A percentile compares a stretch with the other conserved stretches of the same genome.
These are phyloP conservation scores for Penicillium sp. DNA, from an alignment of 2,329 filamentous ascomycete species.

Conservation along the genomic window DNA sequence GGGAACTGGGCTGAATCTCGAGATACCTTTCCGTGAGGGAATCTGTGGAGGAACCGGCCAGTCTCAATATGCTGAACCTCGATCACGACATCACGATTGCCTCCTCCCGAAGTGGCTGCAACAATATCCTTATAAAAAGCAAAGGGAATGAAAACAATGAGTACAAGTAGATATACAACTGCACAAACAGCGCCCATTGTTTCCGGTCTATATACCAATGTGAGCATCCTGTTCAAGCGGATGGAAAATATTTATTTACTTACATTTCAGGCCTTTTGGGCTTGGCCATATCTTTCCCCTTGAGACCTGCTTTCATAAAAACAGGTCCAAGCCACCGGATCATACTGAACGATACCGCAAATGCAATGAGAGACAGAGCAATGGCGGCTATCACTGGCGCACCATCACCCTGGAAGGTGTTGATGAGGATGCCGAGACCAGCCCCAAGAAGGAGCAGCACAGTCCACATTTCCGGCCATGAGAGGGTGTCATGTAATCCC, in stretches of 20 bases:
- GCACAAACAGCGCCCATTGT: slow-evolving; percentile 94
- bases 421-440: slow-evolving; percentile 65
- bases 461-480: slow-evolving; percentile 50
- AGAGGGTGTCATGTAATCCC: slow-evolving; percentile 38
- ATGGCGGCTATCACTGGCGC: slow-evolving; percentile 84
- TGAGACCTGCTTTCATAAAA: slow-evolving; percentile 82
- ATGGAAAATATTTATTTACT: slow-evolving; percentile 21
- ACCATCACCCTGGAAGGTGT: slow-evolving; percentile 77
- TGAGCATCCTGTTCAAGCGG: slow-evolving; percentile 7
- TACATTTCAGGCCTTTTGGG: slow-evolving; percentile 67
- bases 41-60: slow-evolving; percentile 80
- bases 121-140: slow-evolving; percentile 98
- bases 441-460: slow-evolving; percentile 60
- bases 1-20: not conserved
- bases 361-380: slow-evolving; percentile 79
- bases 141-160: slow-evolving; percentile 92
- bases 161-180: slow-evolving; percentile 78
- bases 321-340: slow-evolving; percentile 89
- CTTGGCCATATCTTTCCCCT: slow-evolving; percentile 84
- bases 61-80: slow-evolving; percentile 67
- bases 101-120: slow-evolving; percentile 85
- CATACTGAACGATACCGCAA: slow-evolving; percentile 73
- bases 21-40: slow-evolving; percentile 83
- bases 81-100: slow-evolving; percentile 80
- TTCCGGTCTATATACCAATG: slow-evolving; percentile 58